A percentile compares a stretch with the other conserved stretches of the same genome.
These are phyloP conservation scores for Colletotrichum spinosum DNA, from an alignment of 2,329 filamentous ascomycete species.

Conservation along the genomic window DNA sequence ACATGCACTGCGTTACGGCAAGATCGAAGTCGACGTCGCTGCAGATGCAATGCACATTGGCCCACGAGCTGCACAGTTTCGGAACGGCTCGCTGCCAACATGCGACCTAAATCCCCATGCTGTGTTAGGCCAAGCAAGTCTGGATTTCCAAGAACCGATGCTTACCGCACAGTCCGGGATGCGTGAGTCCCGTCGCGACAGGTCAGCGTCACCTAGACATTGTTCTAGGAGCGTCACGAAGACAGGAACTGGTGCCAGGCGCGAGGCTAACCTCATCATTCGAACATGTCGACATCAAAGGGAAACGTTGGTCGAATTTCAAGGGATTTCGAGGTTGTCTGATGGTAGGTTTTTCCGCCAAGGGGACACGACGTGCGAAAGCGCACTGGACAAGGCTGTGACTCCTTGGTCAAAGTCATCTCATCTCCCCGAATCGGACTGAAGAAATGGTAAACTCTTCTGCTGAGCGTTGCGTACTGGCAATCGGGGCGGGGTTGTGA, in stretches of 20 bases:
- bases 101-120: neutral
- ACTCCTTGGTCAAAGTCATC: too few relatives aligned
- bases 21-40: slow-evolving; percentile 4
- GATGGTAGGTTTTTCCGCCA: too few relatives aligned
- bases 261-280: neutral
- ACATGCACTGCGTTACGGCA: slow-evolving; percentile 22
- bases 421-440: too few relatives aligned
- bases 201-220: slow-evolving; percentile 3
- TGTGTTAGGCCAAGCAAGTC: too few relatives aligned
- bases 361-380: too few relatives aligned
- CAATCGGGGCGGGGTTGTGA: too few relatives aligned
- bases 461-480: too few relatives aligned
- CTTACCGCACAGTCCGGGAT: slow-evolving; percentile 5
- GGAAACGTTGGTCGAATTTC: too few relatives aligned
- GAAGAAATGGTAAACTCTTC: too few relatives aligned
- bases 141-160: too few relatives aligned
- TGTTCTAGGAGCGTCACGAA: neutral
- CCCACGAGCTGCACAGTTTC: slow-evolving; percentile 9
- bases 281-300: neutral
- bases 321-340: too few relatives aligned
- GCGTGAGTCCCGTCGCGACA: slow-evolving; percentile 6
- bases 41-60: slow-evolving; percentile 11
- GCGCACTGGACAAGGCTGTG: too few relatives aligned
- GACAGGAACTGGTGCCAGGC: neutral
- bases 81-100: slow-evolving; percentile 15